Conservation (phyloP, 352 stramenopile species). For the Chrysophaeum taylorii region DNA sequence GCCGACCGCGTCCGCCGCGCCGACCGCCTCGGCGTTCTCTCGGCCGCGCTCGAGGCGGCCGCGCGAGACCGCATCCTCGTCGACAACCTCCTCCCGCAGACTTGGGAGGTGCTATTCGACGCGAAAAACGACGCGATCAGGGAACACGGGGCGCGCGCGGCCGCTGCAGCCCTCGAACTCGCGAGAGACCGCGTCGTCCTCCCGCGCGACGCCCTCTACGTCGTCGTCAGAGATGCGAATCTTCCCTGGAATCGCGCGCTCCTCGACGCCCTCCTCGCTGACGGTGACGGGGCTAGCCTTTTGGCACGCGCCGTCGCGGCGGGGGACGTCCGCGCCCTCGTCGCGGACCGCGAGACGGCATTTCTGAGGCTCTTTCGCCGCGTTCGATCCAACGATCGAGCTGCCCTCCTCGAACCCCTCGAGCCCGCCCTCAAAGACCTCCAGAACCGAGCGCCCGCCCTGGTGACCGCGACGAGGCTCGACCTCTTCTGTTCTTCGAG, state of each 20-base stretch:
- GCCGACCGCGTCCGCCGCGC: too few relatives aligned
- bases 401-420: neutral
- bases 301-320: neutral
- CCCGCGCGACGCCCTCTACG: neutral
- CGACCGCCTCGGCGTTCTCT: slow-evolving; percentile 9
- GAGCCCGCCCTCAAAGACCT: neutral
- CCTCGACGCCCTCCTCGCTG: neutral
- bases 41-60: neutral
- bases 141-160: neutral
- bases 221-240: neutral
- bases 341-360: neutral
- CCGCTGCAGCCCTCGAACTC: neutral
- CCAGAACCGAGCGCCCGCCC: neutral
- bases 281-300: too few relatives aligned
- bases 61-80: neutral
- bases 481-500: neutral
- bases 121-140: neutral
- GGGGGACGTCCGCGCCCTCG: neutral
- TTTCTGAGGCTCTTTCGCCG: too few relatives aligned
- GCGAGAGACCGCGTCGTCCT: too few relatives aligned
- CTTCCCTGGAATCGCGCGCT: neutral
- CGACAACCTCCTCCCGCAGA: neutral
- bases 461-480: neutral
- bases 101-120: neutral
- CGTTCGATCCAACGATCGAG: too few relatives aligned